Evolutionary conservation across 305 asterid genomes (phyloP).

Genomic region (Fraxinus latifolia): DNA sequence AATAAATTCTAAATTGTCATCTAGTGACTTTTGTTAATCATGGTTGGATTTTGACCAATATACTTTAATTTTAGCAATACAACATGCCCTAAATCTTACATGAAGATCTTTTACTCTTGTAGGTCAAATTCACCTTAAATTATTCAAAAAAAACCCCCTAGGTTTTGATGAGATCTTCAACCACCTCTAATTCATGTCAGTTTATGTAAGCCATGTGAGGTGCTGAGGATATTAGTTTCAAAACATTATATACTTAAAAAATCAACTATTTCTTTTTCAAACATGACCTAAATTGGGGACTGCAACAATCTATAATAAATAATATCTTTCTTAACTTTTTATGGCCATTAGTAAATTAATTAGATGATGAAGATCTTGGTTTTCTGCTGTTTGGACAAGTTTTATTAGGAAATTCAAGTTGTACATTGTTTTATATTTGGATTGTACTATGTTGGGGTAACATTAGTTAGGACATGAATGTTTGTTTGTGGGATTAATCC

Average conservation of each 20-base stretch:
- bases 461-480: conserved; percentile 34
- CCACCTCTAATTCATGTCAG: conserved; percentile 35
- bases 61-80: background rate
- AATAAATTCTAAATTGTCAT: conserved; percentile 18
- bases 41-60: conserved; percentile 8
- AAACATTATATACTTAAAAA: conserved; percentile 41
- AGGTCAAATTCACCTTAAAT: conserved; percentile 16
- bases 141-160: background rate
- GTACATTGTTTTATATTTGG: background rate
- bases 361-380: conserved; percentile 30
- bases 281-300: conserved; percentile 47
- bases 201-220: conserved; percentile 65
- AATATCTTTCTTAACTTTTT: conserved; percentile 18
- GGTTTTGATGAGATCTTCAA: conserved; percentile 3
- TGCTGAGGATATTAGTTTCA: conserved; percentile 46
- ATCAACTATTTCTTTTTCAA: conserved; percentile 42
- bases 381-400: conserved; percentile 34
- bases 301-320: conserved; percentile 30
- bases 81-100: background rate
- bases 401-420: conserved; percentile 22
- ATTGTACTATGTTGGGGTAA: conserved; percentile 29
- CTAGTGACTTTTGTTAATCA: background rate
- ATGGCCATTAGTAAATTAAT: conserved; percentile 22
- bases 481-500: conserved; percentile 30
- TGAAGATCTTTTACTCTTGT: conserved; percentile 20